Evolutionary conservation across 2,329 filamentous ascomycete species (phyloP).

Genomic region (Exophiala spinifera): DNA sequence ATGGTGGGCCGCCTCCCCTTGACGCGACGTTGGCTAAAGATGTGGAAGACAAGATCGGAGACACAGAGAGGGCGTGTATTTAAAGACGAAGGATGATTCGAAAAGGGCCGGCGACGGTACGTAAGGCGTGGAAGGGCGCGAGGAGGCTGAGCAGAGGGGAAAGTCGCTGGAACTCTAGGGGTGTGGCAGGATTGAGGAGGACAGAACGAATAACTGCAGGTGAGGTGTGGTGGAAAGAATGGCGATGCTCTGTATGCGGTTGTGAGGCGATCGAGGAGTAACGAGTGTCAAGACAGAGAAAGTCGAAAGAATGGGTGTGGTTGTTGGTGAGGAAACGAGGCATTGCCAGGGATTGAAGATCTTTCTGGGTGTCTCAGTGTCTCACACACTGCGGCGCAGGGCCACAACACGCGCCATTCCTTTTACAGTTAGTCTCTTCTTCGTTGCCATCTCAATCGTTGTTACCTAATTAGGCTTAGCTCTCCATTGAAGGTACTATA

Average conservation of each 20-base stretch:
- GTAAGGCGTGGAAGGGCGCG: no score
- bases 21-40: not conserved
- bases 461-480: no score
- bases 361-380: not conserved
- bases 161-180: no score
- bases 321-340: not conserved
- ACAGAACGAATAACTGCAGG: not conserved
- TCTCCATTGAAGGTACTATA: no score
- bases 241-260: not conserved
- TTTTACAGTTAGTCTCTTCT: not conserved
- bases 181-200: not conserved
- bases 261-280: not conserved
- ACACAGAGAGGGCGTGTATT: no score
- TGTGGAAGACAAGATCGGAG: not conserved
- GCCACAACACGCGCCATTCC: not conserved
- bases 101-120: no score
- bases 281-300: not conserved
- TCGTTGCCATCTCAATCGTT: not conserved
- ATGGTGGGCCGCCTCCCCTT: slow-evolving; percentile 52
- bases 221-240: not conserved
- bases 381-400: not conserved
- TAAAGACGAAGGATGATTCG: not conserved
- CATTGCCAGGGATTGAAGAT: not conserved
- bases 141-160: no score
- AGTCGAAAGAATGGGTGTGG: not conserved